phyloP scores from a whole-genome alignment of 805 yeast genomes.

The Lipomyces yamadae region DNA sequence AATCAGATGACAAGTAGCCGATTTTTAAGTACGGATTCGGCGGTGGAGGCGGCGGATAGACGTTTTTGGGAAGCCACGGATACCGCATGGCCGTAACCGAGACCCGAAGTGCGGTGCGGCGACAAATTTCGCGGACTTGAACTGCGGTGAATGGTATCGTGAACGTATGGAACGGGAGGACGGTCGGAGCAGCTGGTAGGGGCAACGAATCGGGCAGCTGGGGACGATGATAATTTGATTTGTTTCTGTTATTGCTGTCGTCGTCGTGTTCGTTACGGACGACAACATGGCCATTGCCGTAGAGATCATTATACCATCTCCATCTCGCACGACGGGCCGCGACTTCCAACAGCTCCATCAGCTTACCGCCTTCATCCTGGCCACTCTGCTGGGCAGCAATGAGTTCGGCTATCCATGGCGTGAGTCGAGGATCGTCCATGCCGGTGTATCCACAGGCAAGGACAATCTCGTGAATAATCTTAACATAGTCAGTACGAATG shows the following conservation, averaged over 20 bases:
- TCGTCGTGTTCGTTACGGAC: too few relatives aligned
- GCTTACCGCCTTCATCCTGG: conserved; percentile 41
- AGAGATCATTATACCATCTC: conserved; percentile 40
- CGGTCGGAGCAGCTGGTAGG: conserved; percentile 43
- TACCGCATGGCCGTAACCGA: conserved; percentile 39
- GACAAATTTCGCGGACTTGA: conserved; percentile 41
- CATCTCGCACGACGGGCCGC: conserved; percentile 39
- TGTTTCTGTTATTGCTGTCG: neutral
- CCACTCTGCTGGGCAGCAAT: conserved; percentile 13
- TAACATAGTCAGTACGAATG: conserved; percentile 14
- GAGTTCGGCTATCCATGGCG: conserved; percentile 27
- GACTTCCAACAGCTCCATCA: conserved; percentile 40
- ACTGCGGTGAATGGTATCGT: conserved; percentile 42
- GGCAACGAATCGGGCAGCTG: conserved; percentile 39
- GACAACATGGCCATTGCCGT: conserved; percentile 6
- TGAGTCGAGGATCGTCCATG: conserved; percentile 20
- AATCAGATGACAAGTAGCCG: conserved; percentile 46
- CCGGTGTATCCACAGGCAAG: conserved; percentile 29
- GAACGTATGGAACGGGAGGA: conserved; percentile 46
- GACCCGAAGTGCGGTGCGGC: conserved; percentile 41
- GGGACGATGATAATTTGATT: conserved; percentile 32
- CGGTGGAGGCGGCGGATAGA: conserved; percentile 44
- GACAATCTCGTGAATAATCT: conserved; percentile 19
- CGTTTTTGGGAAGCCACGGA: conserved; percentile 42
- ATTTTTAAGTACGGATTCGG: conserved; percentile 40